Base-by-base conservation (phyloP, 1,139 yeast species). In the Fermentozyma sake region DNA sequence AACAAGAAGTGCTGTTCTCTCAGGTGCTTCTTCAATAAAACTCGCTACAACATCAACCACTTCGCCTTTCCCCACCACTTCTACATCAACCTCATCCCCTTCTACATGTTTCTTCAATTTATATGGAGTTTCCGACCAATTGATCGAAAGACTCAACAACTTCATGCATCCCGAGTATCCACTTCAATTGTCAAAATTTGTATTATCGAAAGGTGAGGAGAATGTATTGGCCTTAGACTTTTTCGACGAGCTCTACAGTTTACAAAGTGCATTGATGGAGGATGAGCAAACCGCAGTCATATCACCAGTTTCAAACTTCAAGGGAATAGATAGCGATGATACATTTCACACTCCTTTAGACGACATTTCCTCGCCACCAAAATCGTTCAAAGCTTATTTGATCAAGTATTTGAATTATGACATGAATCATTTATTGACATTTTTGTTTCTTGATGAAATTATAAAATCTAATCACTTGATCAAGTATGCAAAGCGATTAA, bases 381-480 rank as follows among this genome's bases (percentile, higher is more conserved):
- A 18, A 14, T 16, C 14, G 7, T 30, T 48, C 32, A 48, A 47
- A 19, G 39, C 36, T 15, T 46, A 39, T 28, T 32, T 53, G 14
- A 37, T 56, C 28, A 47, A 48, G 22, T 38, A 42, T 25, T 33
- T 62, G 24, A 62, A 61, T 33, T 55, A 50, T 30, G 50, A 51
- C 24, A 27, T 41, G 15, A 35, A 33, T 20, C 30, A 34, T 21
- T 27, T 34, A 14, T 35, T 46, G 10, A 33, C 55, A 11, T 42
- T 48, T 9, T 37, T 60, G 12, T 58, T 52, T 30, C 52, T 76
- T 14, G 62, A 70, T 19, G 65, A 72, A 3, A 44, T 73, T 2
- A 45, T 50, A 20, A 63, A 64, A 30, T 56, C 63, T 7, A 75
- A 78, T 42, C 79, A 79, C 12, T 41, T 74, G 7, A 58, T 76